A percentile compares a stretch with the other conserved stretches of the same genome.
Evolutionary conservation across 192 early-diverging fungal genomes (phyloP).

Genomic region (Helicostylum pulchrum): DNA sequence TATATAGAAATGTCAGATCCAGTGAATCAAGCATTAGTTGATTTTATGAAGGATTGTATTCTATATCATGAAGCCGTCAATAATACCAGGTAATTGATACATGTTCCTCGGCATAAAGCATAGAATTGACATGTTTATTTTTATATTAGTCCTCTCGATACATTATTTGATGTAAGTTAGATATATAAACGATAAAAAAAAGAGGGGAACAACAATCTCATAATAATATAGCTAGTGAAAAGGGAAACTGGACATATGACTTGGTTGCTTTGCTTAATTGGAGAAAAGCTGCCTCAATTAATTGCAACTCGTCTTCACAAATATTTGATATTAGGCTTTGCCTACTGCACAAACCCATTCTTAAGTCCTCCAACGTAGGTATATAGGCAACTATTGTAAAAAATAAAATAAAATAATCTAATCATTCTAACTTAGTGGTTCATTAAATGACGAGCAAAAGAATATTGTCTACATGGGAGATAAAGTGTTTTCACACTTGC

Average conservation of each 20-base stretch:
- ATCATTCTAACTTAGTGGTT: too few species aligned
- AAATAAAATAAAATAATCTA: too few species aligned
- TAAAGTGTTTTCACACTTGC: constrained; percentile 3
- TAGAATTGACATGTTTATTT: neutral
- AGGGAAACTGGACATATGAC: neutral
- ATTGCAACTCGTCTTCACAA: constrained; percentile 12
- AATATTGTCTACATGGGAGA: neutral
- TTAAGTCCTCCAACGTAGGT: constrained; percentile 4
- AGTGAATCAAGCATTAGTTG: constrained; percentile 10
- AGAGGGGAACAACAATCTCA: neutral
- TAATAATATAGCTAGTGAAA: neutral
- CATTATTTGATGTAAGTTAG: constrained; percentile 5
- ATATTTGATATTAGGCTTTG: neutral
- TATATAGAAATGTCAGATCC: constrained; percentile 4
- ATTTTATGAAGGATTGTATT: constrained; percentile 16
- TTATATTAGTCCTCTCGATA: neutral
- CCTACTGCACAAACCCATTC: neutral
- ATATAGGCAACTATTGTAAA: too few species aligned
- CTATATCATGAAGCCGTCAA: constrained; percentile 10
- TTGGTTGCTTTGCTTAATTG: constrained; percentile 16
- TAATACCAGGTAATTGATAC: constrained; percentile 6
- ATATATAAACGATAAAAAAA: neutral
- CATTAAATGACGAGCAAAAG: neutral
- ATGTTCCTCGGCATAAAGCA: too few species aligned
- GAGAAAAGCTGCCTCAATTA: constrained; percentile 4